Percentiles rank a stretch among this genome's conserved stretches.
phyloP scores from a whole-genome alignment of 2,329 filamentous ascomycete genomes.

The Davidsoniella virescens region DNA sequence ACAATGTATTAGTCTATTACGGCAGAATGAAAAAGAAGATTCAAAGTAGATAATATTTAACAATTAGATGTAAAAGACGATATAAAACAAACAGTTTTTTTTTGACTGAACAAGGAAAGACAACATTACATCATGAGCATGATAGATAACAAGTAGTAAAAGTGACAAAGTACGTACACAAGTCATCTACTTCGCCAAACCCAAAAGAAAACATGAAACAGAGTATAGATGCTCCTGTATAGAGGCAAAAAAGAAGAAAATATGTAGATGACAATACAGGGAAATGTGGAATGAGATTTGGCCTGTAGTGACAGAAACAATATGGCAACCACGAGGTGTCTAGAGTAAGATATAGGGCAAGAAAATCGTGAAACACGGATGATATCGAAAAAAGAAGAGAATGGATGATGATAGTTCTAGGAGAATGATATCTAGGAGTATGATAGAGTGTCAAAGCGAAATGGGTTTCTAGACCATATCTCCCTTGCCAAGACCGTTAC shows the following conservation, averaged over 20 bases:
- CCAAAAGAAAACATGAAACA: neutral
- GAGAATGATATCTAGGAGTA: too few species aligned
- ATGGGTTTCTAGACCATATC: slow-evolving; percentile 2
- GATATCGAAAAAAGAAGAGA: neutral
- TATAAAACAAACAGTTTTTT: neutral
- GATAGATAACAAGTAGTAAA: neutral
- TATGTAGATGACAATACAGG: neutral
- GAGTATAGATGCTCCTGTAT: neutral
- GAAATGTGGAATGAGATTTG: neutral
- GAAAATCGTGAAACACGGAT: neutral
- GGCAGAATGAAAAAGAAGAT: too few species aligned
- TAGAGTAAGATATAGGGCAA: neutral
- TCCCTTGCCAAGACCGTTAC: slow-evolving; percentile 1
- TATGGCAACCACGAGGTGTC: too few species aligned
- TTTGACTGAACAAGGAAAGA: neutral
- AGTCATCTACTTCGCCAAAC: too few species aligned
- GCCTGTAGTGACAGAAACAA: too few species aligned
- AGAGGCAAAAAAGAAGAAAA: neutral
- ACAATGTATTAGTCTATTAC: too few species aligned
- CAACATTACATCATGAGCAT: neutral
- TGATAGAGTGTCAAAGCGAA: too few species aligned
- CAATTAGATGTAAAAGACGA: neutral
- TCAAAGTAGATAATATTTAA: too few species aligned
- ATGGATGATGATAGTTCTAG: too few species aligned
- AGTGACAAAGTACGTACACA: too few species aligned